phyloP scores from a whole-genome alignment of 2,329 filamentous ascomycete species.

The Xylariaceae sp. region DNA sequence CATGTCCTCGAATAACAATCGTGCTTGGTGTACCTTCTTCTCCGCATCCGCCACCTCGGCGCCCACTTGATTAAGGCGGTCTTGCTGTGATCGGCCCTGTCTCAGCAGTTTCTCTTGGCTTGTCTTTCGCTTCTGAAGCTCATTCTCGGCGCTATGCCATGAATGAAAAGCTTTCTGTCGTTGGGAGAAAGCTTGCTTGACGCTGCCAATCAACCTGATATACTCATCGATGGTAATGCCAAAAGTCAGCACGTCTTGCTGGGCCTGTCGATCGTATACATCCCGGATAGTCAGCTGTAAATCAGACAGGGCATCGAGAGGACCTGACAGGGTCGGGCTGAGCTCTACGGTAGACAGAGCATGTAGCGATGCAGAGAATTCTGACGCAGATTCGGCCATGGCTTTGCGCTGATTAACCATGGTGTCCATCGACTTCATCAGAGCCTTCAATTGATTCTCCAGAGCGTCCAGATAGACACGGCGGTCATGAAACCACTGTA shows the following conservation, averaged over 20 bases:
- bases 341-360: conserved; percentile 88
- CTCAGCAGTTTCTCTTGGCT: conserved; percentile 92
- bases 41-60: conserved; percentile 95
- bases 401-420: conserved; percentile 90
- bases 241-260: conserved; percentile 92
- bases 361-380: conserved; percentile 91
- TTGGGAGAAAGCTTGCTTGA: conserved; percentile 88
- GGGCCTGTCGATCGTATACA: conserved; percentile 91
- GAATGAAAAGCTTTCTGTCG: conserved; percentile 93
- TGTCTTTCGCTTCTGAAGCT: conserved; percentile 81
- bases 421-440: conserved; percentile 89
- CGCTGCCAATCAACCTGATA: conserved; percentile 88
- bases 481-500: conserved; percentile 93
- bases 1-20: conserved; percentile 95
- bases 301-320: conserved; percentile 85
- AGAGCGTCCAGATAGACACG: conserved; percentile 91
- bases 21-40: conserved; percentile 82
- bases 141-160: conserved; percentile 87
- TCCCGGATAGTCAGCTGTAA: conserved; percentile 91
- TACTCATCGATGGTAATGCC: conserved; percentile 99
- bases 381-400: conserved; percentile 85
- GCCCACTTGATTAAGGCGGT: conserved; percentile 84
- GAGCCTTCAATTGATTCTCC: conserved; percentile 81
- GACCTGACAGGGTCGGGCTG: conserved; percentile 79
- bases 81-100: conserved; percentile 93